Conservation (phyloP, 2,329 filamentous ascomycete genomes). For the Akanthomyces muscarius region DNA sequence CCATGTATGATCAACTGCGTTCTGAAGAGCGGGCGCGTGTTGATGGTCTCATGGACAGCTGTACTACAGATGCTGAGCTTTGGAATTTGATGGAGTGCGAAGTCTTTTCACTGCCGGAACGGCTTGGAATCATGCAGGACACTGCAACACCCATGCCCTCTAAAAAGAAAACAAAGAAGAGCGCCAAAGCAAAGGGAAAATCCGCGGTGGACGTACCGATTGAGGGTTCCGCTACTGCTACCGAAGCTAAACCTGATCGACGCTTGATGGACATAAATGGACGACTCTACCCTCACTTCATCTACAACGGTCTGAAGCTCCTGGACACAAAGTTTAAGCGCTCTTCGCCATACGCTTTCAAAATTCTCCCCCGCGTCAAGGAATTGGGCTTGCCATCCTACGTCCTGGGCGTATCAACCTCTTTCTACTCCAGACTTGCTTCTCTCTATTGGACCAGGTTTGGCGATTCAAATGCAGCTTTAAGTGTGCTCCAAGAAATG, state of each 20-base stretch:
- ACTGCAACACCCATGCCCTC: background rate
- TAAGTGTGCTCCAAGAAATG: slow-evolving; percentile 62
- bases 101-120: slow-evolving; percentile 58
- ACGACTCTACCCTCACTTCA: slow-evolving; percentile 59
- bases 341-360: slow-evolving; percentile 56
- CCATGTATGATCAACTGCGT: slow-evolving; percentile 35
- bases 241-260: slow-evolving; percentile 23
- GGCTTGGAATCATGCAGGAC: slow-evolving; percentile 47
- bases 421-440: slow-evolving; percentile 66
- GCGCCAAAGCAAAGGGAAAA: background rate
- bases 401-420: slow-evolving; percentile 65
- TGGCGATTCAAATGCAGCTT: slow-evolving; percentile 52
- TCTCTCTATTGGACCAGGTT: slow-evolving; percentile 58
- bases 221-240: background rate
- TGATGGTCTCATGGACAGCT: slow-evolving; percentile 48
- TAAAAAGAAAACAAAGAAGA: slow-evolving; percentile 4
- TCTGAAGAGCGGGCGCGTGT: slow-evolving; percentile 49
- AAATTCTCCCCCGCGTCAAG: slow-evolving; percentile 64
- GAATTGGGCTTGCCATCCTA: slow-evolving; percentile 65
- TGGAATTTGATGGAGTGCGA: slow-evolving; percentile 65
- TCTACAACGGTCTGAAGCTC: slow-evolving; percentile 53
- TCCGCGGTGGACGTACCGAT: background rate
- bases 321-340: slow-evolving; percentile 54
- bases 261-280: slow-evolving; percentile 55
- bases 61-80: slow-evolving; percentile 58